Conservation (phyloP, 257 asterid species). For the Apocynum venetum region DNA sequence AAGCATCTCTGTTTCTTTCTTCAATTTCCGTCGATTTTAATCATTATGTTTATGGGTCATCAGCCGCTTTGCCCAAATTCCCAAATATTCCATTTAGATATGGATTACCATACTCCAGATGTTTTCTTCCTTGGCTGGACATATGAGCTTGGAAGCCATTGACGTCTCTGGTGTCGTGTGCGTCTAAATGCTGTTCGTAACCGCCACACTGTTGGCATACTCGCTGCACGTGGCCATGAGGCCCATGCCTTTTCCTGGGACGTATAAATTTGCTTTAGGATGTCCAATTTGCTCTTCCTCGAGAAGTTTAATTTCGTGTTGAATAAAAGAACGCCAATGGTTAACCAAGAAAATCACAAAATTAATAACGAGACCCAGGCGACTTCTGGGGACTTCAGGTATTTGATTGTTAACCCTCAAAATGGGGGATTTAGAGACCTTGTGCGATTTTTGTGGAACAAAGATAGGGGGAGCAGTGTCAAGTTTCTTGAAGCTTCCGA, state of each 20-base stretch:
- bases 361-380: not conserved
- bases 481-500: conserved; percentile 52
- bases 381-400: conserved; percentile 28
- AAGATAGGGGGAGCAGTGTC: conserved; percentile 34
- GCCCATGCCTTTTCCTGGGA: no score
- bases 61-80: not conserved
- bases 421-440: conserved; percentile 67
- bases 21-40: no score
- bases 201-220: not conserved
- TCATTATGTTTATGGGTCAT: no score
- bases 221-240: conserved; percentile 13
- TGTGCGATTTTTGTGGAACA: conserved; percentile 42
- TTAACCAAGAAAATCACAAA: not conserved
- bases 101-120: not conserved
- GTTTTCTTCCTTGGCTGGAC: not conserved
- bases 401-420: conserved; percentile 54
- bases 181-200: not conserved
- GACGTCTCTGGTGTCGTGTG: not conserved
- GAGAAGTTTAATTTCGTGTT: not conserved
- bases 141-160: not conserved
- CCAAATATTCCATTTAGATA: not conserved
- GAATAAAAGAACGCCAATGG: not conserved
- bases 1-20: no score
- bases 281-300: not conserved
- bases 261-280: conserved; percentile 23